Percentiles rank a stretch among this genome's conserved stretches.
Evolutionary conservation across 192 early-diverging fungal species (phyloP).

Genomic region (Oehlia diaphana): DNA sequence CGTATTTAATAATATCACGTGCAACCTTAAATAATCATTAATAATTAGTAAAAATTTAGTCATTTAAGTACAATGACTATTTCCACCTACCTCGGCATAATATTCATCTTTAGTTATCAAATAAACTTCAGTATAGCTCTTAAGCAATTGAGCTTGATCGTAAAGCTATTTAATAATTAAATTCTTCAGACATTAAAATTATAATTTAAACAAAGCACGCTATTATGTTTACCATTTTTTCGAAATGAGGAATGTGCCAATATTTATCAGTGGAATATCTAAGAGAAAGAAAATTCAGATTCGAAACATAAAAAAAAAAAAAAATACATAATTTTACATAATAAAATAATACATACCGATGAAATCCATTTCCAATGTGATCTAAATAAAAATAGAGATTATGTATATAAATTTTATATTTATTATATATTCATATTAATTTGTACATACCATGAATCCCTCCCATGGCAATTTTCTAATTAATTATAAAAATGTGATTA

Average conservation of each 20-base stretch:
- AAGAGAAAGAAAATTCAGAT: neutral
- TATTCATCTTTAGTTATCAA: conserved; percentile 47
- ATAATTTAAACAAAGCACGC: neutral
- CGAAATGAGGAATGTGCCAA: conserved; percentile 69
- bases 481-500: too few relatives aligned
- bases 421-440: neutral
- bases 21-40: conserved; percentile 30
- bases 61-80: neutral
- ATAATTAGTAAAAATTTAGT: neutral
- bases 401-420: neutral
- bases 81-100: conserved; percentile 40
- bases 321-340: neutral
- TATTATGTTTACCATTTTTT: conserved; percentile 52
- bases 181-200: too few relatives aligned
- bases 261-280: conserved; percentile 32
- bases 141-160: conserved; percentile 65
- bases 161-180: conserved; percentile 41
- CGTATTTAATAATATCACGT: conserved; percentile 58
- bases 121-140: conserved; percentile 46
- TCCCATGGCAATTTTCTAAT: conserved; percentile 41
- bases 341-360: conserved; percentile 33
- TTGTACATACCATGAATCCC: conserved; percentile 45
- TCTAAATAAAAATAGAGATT: conserved; percentile 27
- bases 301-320: neutral
- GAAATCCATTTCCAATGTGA: conserved; percentile 53